Base-by-base conservation (phyloP, 116 monocot genomes). In the Phalaenopsis hybrid region DNA sequence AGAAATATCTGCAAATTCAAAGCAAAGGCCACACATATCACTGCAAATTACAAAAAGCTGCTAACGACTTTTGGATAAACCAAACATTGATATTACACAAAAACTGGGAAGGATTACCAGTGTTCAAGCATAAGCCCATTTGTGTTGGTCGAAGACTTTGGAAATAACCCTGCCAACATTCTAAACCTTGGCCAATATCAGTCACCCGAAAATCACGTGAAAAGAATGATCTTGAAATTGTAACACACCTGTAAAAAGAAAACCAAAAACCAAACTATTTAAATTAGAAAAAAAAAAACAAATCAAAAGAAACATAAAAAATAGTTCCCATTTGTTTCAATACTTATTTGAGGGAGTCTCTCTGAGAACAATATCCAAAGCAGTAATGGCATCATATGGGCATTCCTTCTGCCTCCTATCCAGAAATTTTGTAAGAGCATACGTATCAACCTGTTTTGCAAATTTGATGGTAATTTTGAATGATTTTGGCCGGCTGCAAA, bases 131-230 rank as follows among this genome's bases (percentile, higher is more conserved):
- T 41, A 41, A 41, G 41, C 41, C 41, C 41, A 41, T 41, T 41
- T 41, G 41, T 68, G 94, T 91, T 0, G 94, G 96, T 21, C 94
- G 86, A 37, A 96, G 85, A 70, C 88, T 88, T 73, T 92, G 94
- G 28, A 89, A 96, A 45, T 87, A 96, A 0, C 94, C 94, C 20
- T 75, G 85, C 96, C 96, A 96, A 78, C 86, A 91, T 75, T 94
- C 94, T 11, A 91, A 21, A n/a, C 97, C 92, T 21, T 83, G 83
- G 48, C 89, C 91, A 48, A 93, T 80, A 4, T 67, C 37, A 9
- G 17, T 31, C 15, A 31, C 0, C 13, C 87, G 87, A 75, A 97
- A 87, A 0, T n/a, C 4, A 0, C 80, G 79, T 0, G 92, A 97
- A 78, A 90, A 94, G 33, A 97, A 97, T 1, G 93, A 94, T 61